Conservation (phyloP, 345 rosid species). For the Arabidopsis thaliana region DNA sequence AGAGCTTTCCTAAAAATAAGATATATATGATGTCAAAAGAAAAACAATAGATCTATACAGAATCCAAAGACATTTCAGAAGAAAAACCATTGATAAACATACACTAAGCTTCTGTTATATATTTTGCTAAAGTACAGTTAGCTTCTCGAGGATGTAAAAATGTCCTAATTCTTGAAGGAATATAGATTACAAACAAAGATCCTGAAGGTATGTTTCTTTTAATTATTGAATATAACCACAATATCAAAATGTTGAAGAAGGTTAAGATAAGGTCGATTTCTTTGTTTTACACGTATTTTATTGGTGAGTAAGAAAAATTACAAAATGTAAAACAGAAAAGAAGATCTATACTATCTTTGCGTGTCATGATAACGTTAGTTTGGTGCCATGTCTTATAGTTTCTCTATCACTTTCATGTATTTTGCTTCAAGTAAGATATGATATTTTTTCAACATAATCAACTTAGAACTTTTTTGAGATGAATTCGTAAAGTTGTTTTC, state of each 20-base stretch:
- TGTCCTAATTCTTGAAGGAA: conserved; percentile 16
- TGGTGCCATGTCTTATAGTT: conserved; percentile 43
- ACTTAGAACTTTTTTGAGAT: conserved; percentile 5
- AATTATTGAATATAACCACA: conserved; percentile 4
- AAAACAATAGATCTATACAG: conserved; percentile 8
- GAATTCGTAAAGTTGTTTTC: conserved; percentile 1
- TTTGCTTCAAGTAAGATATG: conserved; percentile 40
- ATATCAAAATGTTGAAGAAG: neutral
- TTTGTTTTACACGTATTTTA: conserved; percentile 17
- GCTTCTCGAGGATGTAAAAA: conserved; percentile 6
- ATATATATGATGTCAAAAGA: conserved; percentile 22
- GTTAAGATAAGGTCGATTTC: neutral
- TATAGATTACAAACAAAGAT: conserved; percentile 18
- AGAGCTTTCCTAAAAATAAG: conserved; percentile 9
- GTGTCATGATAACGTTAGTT: conserved; percentile 38
- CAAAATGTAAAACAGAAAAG: conserved; percentile 6
- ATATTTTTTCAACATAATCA: neutral
- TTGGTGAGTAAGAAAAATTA: conserved; percentile 21
- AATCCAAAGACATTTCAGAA: conserved; percentile 23
- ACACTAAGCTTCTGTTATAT: conserved; percentile 12
- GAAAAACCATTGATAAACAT: conserved; percentile 32
- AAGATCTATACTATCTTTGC: conserved; percentile 22
- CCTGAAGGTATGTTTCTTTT: conserved; percentile 29
- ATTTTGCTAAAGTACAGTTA: neutral
- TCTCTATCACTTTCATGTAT: conserved; percentile 33